Percentiles rank a stretch among this genome's conserved stretches.
Evolutionary conservation across 257 asterid species (phyloP).

Genomic region (Henckelia pumila): DNA sequence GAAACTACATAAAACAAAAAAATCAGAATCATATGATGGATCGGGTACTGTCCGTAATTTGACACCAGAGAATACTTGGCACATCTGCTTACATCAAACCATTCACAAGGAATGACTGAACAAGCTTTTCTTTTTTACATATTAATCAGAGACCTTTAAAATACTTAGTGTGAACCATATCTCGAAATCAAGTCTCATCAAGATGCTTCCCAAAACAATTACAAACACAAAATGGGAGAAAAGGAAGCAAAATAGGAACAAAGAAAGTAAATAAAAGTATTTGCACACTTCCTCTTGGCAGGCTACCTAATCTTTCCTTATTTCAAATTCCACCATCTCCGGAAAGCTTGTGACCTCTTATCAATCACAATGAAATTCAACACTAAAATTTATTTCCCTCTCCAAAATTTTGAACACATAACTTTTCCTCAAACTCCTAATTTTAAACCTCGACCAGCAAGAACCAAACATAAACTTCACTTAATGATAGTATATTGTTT

Average conservation of each 20-base stretch:
- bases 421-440: too few species aligned
- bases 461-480: too few species aligned
- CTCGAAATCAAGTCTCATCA: constrained; percentile 22
- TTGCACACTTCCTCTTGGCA: constrained; percentile 41
- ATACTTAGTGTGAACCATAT: constrained; percentile 25
- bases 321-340: too few species aligned
- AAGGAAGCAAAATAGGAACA: constrained; percentile 1
- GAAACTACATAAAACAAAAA: background rate
- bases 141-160: constrained; percentile 18
- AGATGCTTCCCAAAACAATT: constrained; percentile 19
- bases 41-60: background rate
- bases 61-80: too few species aligned
- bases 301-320: constrained; percentile 33
- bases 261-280: constrained; percentile 17
- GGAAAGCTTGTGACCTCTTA: too few species aligned
- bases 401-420: too few species aligned
- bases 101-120: background rate
- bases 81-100: background rate
- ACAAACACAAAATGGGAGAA: constrained; percentile 14
- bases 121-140: constrained; percentile 15
- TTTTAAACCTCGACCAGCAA: too few species aligned
- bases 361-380: too few species aligned
- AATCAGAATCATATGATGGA: background rate
- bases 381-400: too few species aligned
- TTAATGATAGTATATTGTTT: too few species aligned